phyloP scores from a whole-genome alignment of 495 filamentous ascomycete genomes.

The Terfezia claveryi region DNA sequence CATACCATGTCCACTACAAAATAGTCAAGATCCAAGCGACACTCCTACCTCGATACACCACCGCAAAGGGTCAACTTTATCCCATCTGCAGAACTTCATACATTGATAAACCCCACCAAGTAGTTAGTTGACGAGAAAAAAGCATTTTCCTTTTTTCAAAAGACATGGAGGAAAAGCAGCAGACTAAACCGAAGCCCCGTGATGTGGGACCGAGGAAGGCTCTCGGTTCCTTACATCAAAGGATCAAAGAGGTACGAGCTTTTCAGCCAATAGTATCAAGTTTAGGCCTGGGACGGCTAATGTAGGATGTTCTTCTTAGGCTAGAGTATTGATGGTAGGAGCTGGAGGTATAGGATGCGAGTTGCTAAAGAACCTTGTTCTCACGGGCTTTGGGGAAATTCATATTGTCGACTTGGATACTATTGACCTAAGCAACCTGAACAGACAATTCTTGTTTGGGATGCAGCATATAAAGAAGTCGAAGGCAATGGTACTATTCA shows the following conservation, averaged over 20 bases:
- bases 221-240: slow-evolving; percentile 35
- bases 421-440: slow-evolving; percentile 92
- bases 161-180: no score
- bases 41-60: no score
- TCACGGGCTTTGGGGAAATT: slow-evolving; percentile 82
- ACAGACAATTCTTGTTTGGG: slow-evolving; percentile 92
- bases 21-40: no score
- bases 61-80: no score
- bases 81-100: no score
- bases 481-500: slow-evolving; percentile 56
- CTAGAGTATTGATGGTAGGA: slow-evolving; percentile 80
- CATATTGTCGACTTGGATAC: slow-evolving; percentile 96
- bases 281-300: not conserved
- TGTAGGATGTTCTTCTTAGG: slow-evolving; percentile 27
- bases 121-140: no score
- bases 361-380: slow-evolving; percentile 85
- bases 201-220: slow-evolving; percentile 39
- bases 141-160: no score
- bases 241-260: slow-evolving; percentile 40
- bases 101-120: no score
- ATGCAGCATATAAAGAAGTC: slow-evolving; percentile 96
- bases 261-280: not conserved
- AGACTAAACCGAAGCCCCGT: slow-evolving; percentile 12
- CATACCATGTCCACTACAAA: no score
- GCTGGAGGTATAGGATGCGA: slow-evolving; percentile 96